Percentiles rank a stretch among this genome's conserved stretches.
phyloP scores from a whole-genome alignment of 1,139 yeast species.

The Pichia inconspicua region DNA sequence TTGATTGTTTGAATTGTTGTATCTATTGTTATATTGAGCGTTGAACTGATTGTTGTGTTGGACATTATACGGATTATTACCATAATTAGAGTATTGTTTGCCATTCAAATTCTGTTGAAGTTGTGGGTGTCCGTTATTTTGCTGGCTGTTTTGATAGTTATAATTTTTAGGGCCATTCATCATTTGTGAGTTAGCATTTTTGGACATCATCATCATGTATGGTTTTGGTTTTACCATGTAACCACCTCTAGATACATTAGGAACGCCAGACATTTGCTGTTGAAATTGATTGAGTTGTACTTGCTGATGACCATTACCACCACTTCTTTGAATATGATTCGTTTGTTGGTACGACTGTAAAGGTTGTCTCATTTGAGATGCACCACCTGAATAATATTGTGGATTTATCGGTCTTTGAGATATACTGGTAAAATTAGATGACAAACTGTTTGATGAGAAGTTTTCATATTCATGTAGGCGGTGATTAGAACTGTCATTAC shows the following conservation, averaged over 20 bases:
- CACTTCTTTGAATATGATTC: not conserved
- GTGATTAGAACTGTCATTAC: constrained; percentile 8
- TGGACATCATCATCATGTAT: constrained; percentile 11
- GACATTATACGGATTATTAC: not conserved
- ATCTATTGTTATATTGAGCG: not conserved
- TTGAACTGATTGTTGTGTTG: not conserved
- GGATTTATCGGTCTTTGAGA: constrained; percentile 76
- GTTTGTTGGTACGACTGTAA: not conserved
- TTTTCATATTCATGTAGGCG: constrained; percentile 1
- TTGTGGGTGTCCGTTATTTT: not conserved
- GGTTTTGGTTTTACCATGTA: constrained; percentile 15
- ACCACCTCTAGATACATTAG: constrained; percentile 3
- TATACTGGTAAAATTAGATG: constrained; percentile 69
- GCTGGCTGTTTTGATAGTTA: not conserved
- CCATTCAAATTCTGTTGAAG: not conserved
- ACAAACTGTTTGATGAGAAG: constrained; percentile 7
- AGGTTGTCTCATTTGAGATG: constrained; percentile 1
- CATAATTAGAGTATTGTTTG: not conserved
- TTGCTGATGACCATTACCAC: constrained; percentile 8
- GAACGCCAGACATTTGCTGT: constrained; percentile 8
- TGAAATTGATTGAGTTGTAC: constrained; percentile 8
- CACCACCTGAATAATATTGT: constrained; percentile 33
- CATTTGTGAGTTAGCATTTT: not conserved
- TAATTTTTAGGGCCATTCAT: not conserved
- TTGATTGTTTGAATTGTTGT: not conserved